Evolutionary conservation across 345 rosid genomes (phyloP).

Genomic region (Clausena lansium): DNA sequence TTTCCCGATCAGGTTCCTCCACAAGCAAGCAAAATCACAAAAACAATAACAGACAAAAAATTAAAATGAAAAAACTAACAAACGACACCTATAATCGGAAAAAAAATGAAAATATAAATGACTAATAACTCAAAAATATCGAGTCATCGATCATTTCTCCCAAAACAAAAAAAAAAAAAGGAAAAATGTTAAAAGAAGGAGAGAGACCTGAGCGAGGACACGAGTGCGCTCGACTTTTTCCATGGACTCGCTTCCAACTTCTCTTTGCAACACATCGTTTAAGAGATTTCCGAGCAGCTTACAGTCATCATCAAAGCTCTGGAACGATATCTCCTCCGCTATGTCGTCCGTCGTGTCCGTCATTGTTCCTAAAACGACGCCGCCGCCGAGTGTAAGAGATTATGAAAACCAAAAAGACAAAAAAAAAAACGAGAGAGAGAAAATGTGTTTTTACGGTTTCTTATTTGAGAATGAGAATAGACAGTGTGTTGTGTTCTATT

Average conservation of each 20-base stretch:
- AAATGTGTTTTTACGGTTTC: not conserved
- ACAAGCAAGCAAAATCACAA: constrained; percentile 20
- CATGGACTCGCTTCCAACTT: constrained; percentile 64
- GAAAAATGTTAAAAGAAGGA: not conserved
- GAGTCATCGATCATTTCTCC: not conserved
- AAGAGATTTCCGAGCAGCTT: constrained; percentile 83
- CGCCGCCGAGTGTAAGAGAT: not conserved
- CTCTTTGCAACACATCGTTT: constrained; percentile 80
- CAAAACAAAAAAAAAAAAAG: not conserved
- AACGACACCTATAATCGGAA: not conserved
- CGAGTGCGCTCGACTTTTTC: constrained; percentile 71
- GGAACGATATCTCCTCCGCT: constrained; percentile 91
- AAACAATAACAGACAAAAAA: not conserved
- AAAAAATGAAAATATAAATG: not conserved
- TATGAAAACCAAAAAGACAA: not conserved
- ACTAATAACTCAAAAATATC: not conserved
- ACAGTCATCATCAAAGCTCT: constrained; percentile 90
- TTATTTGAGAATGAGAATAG: not conserved
- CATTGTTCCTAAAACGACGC: constrained; percentile 38
- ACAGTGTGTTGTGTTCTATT: too few species aligned
- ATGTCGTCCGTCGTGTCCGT: constrained; percentile 96
- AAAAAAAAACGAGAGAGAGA: not conserved
- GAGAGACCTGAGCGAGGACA: constrained; percentile 72
- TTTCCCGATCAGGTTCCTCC: not conserved
- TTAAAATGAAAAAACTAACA: not conserved